Percentiles rank a stretch among this genome's conserved stretches.
Evolutionary conservation across 2,329 filamentous ascomycete species (phyloP).

Genomic region (Apiospora kogelbergensis): DNA sequence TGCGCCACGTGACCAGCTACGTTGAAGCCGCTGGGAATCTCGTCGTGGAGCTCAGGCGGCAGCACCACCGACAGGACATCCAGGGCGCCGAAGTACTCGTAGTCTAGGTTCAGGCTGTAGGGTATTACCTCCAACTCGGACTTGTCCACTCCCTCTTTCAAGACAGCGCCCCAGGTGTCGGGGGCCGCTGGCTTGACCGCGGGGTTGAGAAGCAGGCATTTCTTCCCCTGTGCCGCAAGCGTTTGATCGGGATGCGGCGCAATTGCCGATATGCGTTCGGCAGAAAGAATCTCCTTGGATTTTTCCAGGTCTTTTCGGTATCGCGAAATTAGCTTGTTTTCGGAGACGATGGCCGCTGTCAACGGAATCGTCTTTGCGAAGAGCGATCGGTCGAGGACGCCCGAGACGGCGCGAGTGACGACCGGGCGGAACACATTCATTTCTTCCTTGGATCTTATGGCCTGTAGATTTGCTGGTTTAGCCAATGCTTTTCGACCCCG

Average conservation of each 20-base stretch:
- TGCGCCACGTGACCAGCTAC: constrained; percentile 91
- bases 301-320: constrained; percentile 66
- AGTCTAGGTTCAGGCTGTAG: constrained; percentile 74
- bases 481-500: neutral
- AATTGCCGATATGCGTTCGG: constrained; percentile 65
- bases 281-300: constrained; percentile 63
- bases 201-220: constrained; percentile 61
- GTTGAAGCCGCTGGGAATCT: constrained; percentile 84
- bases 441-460: constrained; percentile 1
- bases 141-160: constrained; percentile 67
- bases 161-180: constrained; percentile 72
- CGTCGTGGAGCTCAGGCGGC: constrained; percentile 75
- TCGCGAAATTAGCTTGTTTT: constrained; percentile 71
- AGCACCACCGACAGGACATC: constrained; percentile 83
- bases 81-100: constrained; percentile 62
- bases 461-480: neutral
- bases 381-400: constrained; percentile 77
- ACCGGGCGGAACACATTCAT: constrained; percentile 72
- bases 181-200: constrained; percentile 58
- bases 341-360: constrained; percentile 75
- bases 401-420: constrained; percentile 71
- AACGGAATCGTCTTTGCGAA: constrained; percentile 77
- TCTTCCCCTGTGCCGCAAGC: constrained; percentile 55
- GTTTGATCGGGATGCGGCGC: constrained; percentile 58
- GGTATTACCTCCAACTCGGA: constrained; percentile 71